Percentiles rank a stretch among this genome's conserved stretches.
phyloP scores from a whole-genome alignment of 176 grass and related monocot genomes.

The Avena sativa region DNA sequence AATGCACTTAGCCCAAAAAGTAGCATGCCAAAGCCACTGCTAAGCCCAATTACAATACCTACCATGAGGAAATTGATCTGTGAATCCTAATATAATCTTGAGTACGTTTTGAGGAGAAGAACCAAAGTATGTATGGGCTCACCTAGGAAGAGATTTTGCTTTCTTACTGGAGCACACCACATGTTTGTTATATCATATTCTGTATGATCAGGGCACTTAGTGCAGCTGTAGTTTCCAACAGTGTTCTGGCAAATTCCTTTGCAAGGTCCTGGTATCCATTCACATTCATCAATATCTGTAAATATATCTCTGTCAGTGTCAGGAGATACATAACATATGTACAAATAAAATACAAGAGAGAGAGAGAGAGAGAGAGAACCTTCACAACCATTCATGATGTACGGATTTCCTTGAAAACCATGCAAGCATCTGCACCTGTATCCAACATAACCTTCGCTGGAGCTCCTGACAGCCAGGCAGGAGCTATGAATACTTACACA shows the following conservation, averaged over 20 bases:
- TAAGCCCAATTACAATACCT: background rate
- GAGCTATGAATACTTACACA: constrained; percentile 20
- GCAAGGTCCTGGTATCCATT: constrained; percentile 17
- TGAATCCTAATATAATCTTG: background rate
- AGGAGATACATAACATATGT: background rate
- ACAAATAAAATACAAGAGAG: background rate
- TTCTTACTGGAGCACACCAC: background rate
- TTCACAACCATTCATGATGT: constrained; percentile 1
- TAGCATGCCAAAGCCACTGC: constrained; percentile 22
- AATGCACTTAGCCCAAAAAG: background rate
- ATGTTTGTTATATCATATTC: constrained; percentile 1
- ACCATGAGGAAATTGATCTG: background rate
- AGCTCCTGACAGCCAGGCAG: background rate
- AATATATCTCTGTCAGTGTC: background rate
- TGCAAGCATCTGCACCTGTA: constrained; percentile 5
- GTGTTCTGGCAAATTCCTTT: background rate
- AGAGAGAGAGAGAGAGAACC: background rate
- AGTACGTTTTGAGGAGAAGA: background rate
- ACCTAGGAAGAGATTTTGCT: constrained; percentile 21
- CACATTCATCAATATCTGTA: background rate
- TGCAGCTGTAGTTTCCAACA: background rate
- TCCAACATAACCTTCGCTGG: background rate
- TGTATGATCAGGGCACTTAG: constrained; percentile 6
- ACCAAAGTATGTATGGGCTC: background rate
- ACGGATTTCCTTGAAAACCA: constrained; percentile 15